A percentile compares a stretch with the other conserved stretches of the same genome.
Conservation (phyloP, 2,329 filamentous ascomycete genomes). For the Aspergillus spinulosporus region DNA sequence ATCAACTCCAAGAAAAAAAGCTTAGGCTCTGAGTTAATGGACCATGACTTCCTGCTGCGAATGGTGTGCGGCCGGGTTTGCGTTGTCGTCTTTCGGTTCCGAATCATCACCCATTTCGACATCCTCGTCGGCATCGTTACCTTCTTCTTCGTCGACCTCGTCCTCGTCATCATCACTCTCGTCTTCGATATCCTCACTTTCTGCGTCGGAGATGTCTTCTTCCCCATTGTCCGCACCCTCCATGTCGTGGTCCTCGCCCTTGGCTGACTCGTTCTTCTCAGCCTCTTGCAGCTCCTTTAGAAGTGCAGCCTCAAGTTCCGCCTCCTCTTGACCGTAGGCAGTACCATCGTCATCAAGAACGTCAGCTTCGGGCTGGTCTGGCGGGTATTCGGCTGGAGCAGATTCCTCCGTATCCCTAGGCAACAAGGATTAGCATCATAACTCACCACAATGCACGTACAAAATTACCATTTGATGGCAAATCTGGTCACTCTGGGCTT, state of each 20-base stretch:
- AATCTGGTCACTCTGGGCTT: slow-evolving; percentile 97
- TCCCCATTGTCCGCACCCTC: slow-evolving; percentile 67
- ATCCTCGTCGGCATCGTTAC: slow-evolving; percentile 58
- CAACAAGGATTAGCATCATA: slow-evolving; percentile 5
- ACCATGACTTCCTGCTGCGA: slow-evolving; percentile 49
- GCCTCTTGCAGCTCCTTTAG: slow-evolving; percentile 54
- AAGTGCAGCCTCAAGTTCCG: slow-evolving; percentile 67
- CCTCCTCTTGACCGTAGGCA: slow-evolving; percentile 88
- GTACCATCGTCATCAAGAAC: slow-evolving; percentile 76
- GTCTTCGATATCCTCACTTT: slow-evolving; percentile 75
- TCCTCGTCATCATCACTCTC: slow-evolving; percentile 73
- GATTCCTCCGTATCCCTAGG: slow-evolving; percentile 94
- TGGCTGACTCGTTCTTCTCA: slow-evolving; percentile 40
- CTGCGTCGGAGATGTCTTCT: slow-evolving; percentile 71
- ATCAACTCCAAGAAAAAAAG: slow-evolving; percentile 4
- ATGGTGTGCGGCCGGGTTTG: slow-evolving; percentile 36
- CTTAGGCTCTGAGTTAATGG: slow-evolving; percentile 35
- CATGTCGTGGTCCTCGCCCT: slow-evolving; percentile 71
- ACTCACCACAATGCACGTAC: too few relatives aligned
- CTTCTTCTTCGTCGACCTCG: slow-evolving; percentile 65
- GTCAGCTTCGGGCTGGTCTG: slow-evolving; percentile 96
- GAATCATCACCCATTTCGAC: slow-evolving; percentile 60
- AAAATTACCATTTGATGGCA: slow-evolving; percentile 87
- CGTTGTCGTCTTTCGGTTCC: slow-evolving; percentile 40
- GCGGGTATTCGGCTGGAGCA: slow-evolving; percentile 91